Percentiles rank a stretch among this genome's conserved stretches.
Evolutionary conservation across 495 filamentous ascomycete species (phyloP).

Genomic region (Cercophora scortea): DNA sequence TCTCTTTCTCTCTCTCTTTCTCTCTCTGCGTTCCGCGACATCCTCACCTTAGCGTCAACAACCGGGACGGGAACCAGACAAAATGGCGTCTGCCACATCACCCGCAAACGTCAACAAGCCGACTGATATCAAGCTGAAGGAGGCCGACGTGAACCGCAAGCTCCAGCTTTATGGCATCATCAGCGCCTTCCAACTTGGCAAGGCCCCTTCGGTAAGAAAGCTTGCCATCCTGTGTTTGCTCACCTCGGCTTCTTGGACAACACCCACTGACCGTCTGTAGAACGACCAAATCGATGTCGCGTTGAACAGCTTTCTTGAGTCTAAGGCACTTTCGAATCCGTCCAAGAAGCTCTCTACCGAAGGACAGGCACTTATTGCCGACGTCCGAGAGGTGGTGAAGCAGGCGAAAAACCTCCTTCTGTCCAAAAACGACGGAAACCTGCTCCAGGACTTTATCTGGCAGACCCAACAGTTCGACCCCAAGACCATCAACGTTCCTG

Average conservation of each 20-base stretch:
- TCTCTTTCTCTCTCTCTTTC: no score
- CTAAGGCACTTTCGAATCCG: slow-evolving; percentile 58
- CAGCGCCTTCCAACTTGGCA: slow-evolving; percentile 80
- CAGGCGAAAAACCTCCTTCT: slow-evolving; percentile 84
- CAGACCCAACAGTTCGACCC: slow-evolving; percentile 68
- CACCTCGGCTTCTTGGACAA: neutral
- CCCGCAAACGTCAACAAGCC: slow-evolving; percentile 54
- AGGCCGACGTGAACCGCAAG: slow-evolving; percentile 79
- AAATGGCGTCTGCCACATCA: slow-evolving; percentile 13
- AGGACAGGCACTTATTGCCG: slow-evolving; percentile 65
- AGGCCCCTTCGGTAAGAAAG: slow-evolving; percentile 73
- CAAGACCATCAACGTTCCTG: slow-evolving; percentile 51
- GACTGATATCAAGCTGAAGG: slow-evolving; percentile 51
- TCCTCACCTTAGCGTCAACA: neutral
- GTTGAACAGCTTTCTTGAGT: slow-evolving; percentile 72
- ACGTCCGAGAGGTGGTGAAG: slow-evolving; percentile 76
- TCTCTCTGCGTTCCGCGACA: neutral
- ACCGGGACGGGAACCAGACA: slow-evolving; percentile 5
- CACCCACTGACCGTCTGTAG: slow-evolving; percentile 20
- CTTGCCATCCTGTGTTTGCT: neutral
- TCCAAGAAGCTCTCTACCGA: slow-evolving; percentile 75
- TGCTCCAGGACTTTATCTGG: slow-evolving; percentile 96
- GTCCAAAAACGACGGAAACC: slow-evolving; percentile 89
- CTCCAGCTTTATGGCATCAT: slow-evolving; percentile 91
- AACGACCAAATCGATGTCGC: slow-evolving; percentile 96